These are phyloP conservation scores for Monilinia fructigena DNA, from an alignment of 2,329 filamentous ascomycete species.

Conservation along the genomic window DNA sequence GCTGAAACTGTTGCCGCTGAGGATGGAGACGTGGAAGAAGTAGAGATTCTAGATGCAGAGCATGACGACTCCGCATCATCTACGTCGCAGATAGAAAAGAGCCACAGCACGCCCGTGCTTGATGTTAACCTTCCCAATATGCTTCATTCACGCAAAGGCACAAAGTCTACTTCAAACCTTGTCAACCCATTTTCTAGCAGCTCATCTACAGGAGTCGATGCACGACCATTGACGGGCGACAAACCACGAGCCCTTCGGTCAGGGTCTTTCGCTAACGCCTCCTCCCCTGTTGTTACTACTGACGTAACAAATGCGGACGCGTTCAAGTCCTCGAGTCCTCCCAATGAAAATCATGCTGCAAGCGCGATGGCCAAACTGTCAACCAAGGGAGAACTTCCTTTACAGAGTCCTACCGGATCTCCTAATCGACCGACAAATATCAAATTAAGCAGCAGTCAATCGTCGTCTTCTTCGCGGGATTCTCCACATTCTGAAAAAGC, in stretches of 20 bases:
- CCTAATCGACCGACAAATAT: constrained; percentile 44
- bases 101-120: constrained; percentile 49
- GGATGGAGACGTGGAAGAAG: constrained; percentile 49
- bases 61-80: constrained; percentile 42
- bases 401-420: constrained; percentile 48
- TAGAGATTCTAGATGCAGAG: constrained; percentile 39
- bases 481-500: constrained; percentile 43
- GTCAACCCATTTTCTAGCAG: constrained; percentile 40
- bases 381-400: constrained; percentile 57
- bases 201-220: constrained; percentile 51
- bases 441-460: constrained; percentile 48
- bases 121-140: constrained; percentile 45
- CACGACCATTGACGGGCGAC: constrained; percentile 44
- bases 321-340: constrained; percentile 53
- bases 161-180: constrained; percentile 36
- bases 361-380: constrained; percentile 67
- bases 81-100: constrained; percentile 53
- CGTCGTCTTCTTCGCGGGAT: constrained; percentile 50
- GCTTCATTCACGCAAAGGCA: constrained; percentile 51
- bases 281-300: constrained; percentile 65
- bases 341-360: constrained; percentile 58
- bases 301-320: constrained; percentile 66
- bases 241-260: constrained; percentile 58
- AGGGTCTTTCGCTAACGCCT: constrained; percentile 60
- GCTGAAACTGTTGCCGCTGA: constrained; percentile 45